Evolutionary conservation across 768 basidiomycete species (phyloP).

Genomic region (Dentipellis sp.): DNA sequence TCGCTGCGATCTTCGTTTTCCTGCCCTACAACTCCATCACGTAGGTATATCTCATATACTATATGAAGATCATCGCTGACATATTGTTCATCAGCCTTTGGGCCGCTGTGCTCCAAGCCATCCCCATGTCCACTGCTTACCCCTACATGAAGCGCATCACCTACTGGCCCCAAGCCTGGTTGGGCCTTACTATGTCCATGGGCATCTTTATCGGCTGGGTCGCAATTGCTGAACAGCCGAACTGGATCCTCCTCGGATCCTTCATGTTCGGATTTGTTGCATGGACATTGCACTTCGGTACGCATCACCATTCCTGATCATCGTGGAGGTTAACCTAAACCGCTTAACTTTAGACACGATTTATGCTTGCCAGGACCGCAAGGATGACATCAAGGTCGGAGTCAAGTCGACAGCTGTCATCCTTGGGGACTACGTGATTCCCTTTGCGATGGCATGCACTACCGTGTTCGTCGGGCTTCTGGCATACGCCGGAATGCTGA

Average conservation of each 20-base stretch:
- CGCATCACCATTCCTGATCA: neutral
- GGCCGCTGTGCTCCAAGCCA: neutral
- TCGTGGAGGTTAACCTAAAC: neutral
- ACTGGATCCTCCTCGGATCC: neutral
- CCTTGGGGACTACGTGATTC: conserved; percentile 51
- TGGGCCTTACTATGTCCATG: neutral
- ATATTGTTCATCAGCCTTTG: neutral
- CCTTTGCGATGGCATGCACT: conserved; percentile 45
- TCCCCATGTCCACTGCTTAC: neutral
- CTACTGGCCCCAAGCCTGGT: conserved; percentile 5
- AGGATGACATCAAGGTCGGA: conserved; percentile 64
- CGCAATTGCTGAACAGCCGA: neutral
- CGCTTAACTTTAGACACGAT: conserved; percentile 46
- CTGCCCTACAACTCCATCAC: neutral
- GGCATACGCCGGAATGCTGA: conserved; percentile 40
- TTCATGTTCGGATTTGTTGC: neutral
- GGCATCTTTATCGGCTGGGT: neutral
- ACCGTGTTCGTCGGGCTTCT: conserved; percentile 43
- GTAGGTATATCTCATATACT: neutral
- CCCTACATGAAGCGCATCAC: conserved; percentile 2
- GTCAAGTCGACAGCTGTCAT: conserved; percentile 71
- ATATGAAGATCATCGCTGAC: neutral
- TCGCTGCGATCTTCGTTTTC: neutral
- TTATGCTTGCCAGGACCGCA: conserved; percentile 73
- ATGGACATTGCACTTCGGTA: neutral